phyloP scores from a whole-genome alignment of 805 yeast species.

The Kluyveromyces dobzhanskii region DNA sequence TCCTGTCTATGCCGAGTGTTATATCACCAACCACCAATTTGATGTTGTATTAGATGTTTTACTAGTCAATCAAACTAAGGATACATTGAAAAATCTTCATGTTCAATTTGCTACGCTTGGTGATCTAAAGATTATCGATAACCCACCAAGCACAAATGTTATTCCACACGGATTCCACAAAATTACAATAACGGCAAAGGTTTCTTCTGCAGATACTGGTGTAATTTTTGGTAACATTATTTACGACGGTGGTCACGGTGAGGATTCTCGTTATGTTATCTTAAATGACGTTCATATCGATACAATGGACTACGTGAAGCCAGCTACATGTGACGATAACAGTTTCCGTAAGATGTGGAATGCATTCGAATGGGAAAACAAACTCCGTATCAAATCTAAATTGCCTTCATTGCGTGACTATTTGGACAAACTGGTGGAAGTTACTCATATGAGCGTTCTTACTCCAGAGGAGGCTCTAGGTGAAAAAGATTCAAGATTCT shows the following conservation, averaged over 20 bases:
- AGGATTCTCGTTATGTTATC: constrained; percentile 81
- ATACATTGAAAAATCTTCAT: constrained; percentile 80
- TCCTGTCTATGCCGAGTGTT: constrained; percentile 96
- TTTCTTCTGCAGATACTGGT: constrained; percentile 95
- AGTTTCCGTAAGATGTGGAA: constrained; percentile 98
- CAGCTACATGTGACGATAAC: constrained; percentile 82
- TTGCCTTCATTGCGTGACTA: constrained; percentile 64
- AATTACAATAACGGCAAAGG: constrained; percentile 82
- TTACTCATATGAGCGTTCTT: constrained; percentile 89
- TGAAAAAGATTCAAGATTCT: constrained; percentile 66
- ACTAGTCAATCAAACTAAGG: constrained; percentile 88
- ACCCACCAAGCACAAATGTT: constrained; percentile 79
- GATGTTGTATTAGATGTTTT: constrained; percentile 92
- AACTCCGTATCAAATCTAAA: constrained; percentile 76
- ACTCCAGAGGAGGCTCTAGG: constrained; percentile 90
- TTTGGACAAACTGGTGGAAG: constrained; percentile 56
- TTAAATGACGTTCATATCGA: constrained; percentile 92
- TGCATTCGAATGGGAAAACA: constrained; percentile 99
- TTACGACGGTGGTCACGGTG: constrained; percentile 92
- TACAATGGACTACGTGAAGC: constrained; percentile 94
- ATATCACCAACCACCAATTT: constrained; percentile 90
- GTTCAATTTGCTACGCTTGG: constrained; percentile 96
- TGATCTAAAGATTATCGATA: constrained; percentile 88
- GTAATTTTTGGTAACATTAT: constrained; percentile 95
- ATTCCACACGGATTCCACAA: constrained; percentile 98